These are phyloP conservation scores for Nasturtium officinale DNA, from an alignment of 345 rosid genomes.

Conservation along the genomic window DNA sequence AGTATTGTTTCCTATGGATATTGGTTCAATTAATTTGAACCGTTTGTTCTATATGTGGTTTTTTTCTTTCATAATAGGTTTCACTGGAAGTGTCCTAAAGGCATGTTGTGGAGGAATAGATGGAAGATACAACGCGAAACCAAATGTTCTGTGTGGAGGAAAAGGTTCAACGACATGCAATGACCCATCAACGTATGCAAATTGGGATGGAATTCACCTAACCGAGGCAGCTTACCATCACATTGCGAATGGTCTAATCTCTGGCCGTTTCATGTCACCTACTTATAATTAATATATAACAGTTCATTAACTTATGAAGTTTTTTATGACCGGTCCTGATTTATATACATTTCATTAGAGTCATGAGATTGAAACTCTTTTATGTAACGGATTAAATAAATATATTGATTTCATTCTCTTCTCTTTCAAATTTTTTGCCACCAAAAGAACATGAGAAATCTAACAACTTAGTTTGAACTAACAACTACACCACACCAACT, in stretches of 20 bases:
- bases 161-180: constrained; percentile 53
- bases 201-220: constrained; percentile 77
- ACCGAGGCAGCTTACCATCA: constrained; percentile 70
- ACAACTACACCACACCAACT: too few species aligned
- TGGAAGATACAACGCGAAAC: constrained; percentile 64
- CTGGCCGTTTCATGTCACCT: constrained; percentile 23
- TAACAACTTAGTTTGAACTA: too few species aligned
- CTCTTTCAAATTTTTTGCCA: too few species aligned
- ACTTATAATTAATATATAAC: too few species aligned
- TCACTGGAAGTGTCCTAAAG: constrained; percentile 15
- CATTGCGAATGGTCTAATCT: constrained; percentile 51
- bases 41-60: neutral
- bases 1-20: neutral
- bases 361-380: too few species aligned
- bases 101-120: constrained; percentile 69
- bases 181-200: constrained; percentile 52
- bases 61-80: constrained; percentile 4
- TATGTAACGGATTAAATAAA: too few species aligned
- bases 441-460: too few species aligned
- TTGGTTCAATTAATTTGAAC: neutral
- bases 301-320: too few species aligned
- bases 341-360: too few species aligned
- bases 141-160: constrained; percentile 56
- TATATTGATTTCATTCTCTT: too few species aligned
- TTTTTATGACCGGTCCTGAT: too few species aligned